Evolutionary conservation across 2,329 filamentous ascomycete species (phyloP), one percentile per base, ranked within the genome.

Genomic region (Curvularia verruculosa): DNA sequence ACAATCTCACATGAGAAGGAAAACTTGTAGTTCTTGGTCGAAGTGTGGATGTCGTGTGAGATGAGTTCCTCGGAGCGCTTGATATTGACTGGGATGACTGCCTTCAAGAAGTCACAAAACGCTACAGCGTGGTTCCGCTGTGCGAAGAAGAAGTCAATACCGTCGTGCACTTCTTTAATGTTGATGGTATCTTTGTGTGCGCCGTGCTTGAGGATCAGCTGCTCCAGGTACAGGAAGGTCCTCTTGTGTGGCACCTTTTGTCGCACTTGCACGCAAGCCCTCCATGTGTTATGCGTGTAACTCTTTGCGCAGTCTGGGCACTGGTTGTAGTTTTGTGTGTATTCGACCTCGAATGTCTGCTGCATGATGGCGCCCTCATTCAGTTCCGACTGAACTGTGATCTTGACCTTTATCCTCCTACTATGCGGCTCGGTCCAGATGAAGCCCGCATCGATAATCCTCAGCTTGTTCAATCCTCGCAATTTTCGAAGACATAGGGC

Each of bases 371-470:
- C 87, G 36, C 85, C 86, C 68, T 88, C 81, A 68, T 84, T 85
- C 40, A 85, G 85, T 74, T 88, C 84, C 65, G 86, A 84, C 73
- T 98, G 95, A 46, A 98, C 89, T 0, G 95, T 98, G 77, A 99
- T 89, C 82, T 97, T 97, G 76, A 98, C 88, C 79, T 93, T 96
- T 63, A 98, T 85, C 75, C 95, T 84, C 72, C 92, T 85, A 69
- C 93, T 97, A 80, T 99, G 95, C 10, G 95, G 94, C 78, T 99
- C 95, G 1, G 95, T 99, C 95, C 95, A 99, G 73, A 98, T 90
- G 75, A 98, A 99, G 70, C 87, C 90, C 45, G 95, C 95, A 75
- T 99, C 95, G 71, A 97, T 93, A 71, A 99, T 95, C 60, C 95
- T 86, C 66, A 96, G 91, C 81, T 95, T 96, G 75, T 89, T 87